phyloP scores from a whole-genome alignment of 1,284 basidiomycete genomes.

The Cutaneotrichosporon daszewskae region DNA sequence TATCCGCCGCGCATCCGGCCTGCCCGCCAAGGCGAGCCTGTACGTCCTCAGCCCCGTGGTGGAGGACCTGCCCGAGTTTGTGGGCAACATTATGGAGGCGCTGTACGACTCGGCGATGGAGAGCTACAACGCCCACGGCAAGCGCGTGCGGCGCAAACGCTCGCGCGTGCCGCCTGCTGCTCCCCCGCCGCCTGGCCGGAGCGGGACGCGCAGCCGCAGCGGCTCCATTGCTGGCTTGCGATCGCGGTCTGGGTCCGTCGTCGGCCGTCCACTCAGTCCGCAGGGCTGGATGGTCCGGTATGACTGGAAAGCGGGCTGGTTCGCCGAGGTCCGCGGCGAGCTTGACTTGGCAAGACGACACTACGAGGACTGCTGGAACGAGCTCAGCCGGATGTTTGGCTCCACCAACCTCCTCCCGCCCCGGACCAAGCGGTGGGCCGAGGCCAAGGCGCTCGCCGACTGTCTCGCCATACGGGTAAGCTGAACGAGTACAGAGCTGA shows the following conservation, averaged over 20 bases:
- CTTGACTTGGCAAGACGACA: constrained; percentile 85
- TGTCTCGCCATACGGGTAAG: constrained; percentile 77
- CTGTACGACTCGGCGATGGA: constrained; percentile 82
- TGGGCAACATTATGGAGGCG: constrained; percentile 74
- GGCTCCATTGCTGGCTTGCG: background rate
- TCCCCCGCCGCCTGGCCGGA: background rate
- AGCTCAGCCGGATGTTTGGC: constrained; percentile 75
- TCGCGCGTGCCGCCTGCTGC: constrained; percentile 59
- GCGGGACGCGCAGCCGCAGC: constrained; percentile 2
- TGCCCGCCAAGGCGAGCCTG: constrained; percentile 84
- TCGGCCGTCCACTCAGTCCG: constrained; percentile 58
- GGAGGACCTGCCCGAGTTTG: constrained; percentile 76
- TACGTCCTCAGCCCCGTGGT: constrained; percentile 91
- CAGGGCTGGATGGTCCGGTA: constrained; percentile 95
- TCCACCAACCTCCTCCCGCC: constrained; percentile 79
- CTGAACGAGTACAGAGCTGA: background rate
- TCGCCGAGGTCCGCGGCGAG: constrained; percentile 89
- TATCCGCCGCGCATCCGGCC: constrained; percentile 75
- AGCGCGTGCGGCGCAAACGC: constrained; percentile 82
- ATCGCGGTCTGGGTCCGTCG: constrained; percentile 26
- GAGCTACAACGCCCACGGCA: constrained; percentile 86
- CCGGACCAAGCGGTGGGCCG: constrained; percentile 94
- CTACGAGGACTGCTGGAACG: constrained; percentile 83
- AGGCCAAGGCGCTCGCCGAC: constrained; percentile 93
- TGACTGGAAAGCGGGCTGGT: constrained; percentile 93